Evolutionary conservation across 306 rosid species (phyloP).

Genomic region (Morella rubra): DNA sequence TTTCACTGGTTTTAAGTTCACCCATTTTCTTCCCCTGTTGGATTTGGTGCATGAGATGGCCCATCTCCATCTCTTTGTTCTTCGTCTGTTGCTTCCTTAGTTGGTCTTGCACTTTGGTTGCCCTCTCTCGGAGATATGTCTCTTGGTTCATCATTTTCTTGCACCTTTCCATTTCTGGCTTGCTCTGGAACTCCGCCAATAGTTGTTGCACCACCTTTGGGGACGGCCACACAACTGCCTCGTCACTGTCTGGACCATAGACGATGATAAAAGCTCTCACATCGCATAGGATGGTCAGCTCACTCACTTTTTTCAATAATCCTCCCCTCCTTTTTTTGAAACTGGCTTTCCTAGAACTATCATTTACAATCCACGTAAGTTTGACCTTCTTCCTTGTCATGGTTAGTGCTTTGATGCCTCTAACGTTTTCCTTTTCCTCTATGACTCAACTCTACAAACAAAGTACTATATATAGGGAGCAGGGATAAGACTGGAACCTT

Average conservation of each 20-base stretch:
- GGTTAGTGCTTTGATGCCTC: not conserved
- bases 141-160: constrained; percentile 40
- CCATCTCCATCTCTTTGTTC: constrained; percentile 26
- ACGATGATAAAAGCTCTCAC: constrained; percentile 29
- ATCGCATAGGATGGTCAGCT: constrained; percentile 35
- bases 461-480: not conserved
- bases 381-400: constrained; percentile 39
- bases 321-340: constrained; percentile 33
- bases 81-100: constrained; percentile 22
- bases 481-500: not conserved
- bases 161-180: constrained; percentile 31
- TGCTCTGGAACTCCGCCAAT: constrained; percentile 11
- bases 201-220: constrained; percentile 18
- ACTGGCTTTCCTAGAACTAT: constrained; percentile 32
- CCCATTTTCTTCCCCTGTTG: constrained; percentile 20
- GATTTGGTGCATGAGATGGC: constrained; percentile 25
- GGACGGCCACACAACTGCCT: constrained; percentile 33
- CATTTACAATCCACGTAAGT: constrained; percentile 32
- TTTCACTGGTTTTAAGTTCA: constrained; percentile 12
- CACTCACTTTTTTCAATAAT: constrained; percentile 40
- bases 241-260: constrained; percentile 13
- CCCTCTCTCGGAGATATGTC: constrained; percentile 27
- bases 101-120: constrained; percentile 25
- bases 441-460: not conserved
- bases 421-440: not conserved